phyloP scores from a whole-genome alignment of 768 basidiomycete genomes.

The Kwoniella newhampshirensis region DNA sequence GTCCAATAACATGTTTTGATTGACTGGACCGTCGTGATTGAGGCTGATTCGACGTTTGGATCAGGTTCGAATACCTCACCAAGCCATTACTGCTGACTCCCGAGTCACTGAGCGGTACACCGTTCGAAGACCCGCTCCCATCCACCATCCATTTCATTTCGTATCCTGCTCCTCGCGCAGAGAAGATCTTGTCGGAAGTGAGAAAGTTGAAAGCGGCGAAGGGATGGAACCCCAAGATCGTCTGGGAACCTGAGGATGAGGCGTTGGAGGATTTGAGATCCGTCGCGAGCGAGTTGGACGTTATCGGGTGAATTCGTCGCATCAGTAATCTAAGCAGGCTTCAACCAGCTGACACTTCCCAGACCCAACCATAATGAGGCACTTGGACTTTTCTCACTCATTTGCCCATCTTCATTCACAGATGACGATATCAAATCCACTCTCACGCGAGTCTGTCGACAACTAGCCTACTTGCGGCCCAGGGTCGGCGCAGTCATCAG shows the following conservation, averaged over 20 bases:
- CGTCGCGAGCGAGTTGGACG: constrained; percentile 16
- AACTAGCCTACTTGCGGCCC: constrained; percentile 5
- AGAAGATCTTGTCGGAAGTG: constrained; percentile 22
- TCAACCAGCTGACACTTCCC: neutral
- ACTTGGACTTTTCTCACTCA: constrained; percentile 18
- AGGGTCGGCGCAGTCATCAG: constrained; percentile 26
- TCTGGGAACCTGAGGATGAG: constrained; percentile 39
- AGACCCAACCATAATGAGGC: constrained; percentile 41
- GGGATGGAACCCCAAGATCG: constrained; percentile 28
- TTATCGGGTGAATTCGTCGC: constrained; percentile 17
- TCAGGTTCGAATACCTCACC: constrained; percentile 36
- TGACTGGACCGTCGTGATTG: neutral
- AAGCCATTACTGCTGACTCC: constrained; percentile 27
- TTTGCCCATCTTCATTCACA: neutral
- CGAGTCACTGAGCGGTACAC: constrained; percentile 13
- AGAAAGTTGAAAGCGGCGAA: constrained; percentile 2
- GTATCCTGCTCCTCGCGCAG: constrained; percentile 16
- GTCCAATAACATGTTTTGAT: neutral
- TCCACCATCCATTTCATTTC: constrained; percentile 34
- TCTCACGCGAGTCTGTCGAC: constrained; percentile 7
- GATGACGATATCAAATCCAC: neutral
- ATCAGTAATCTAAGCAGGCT: neutral
- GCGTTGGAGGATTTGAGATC: constrained; percentile 13
- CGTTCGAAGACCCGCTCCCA: constrained; percentile 16
- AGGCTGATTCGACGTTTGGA: neutral